These are phyloP conservation scores for Trichosporon inkin DNA, from an alignment of 1,284 basidiomycete genomes.

Conservation along the genomic window DNA sequence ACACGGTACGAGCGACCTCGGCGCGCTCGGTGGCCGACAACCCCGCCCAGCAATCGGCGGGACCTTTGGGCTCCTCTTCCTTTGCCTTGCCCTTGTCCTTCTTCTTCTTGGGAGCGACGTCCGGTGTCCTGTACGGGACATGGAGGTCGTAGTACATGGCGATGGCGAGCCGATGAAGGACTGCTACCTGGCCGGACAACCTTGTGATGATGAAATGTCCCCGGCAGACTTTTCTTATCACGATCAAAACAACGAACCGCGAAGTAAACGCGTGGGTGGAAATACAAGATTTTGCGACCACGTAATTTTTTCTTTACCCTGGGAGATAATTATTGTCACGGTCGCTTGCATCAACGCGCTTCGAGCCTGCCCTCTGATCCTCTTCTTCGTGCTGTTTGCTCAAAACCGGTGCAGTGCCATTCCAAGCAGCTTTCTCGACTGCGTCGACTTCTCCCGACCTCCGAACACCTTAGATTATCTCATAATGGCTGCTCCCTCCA, in stretches of 20 bases:
- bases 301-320: constrained; percentile 2
- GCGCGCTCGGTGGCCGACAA: constrained; percentile 34
- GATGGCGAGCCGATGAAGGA: background rate
- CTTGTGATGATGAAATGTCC: constrained; percentile 1
- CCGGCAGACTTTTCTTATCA: background rate
- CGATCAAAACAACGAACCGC: background rate
- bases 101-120: constrained; percentile 24
- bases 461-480: background rate
- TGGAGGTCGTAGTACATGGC: constrained; percentile 49
- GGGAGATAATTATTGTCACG: constrained; percentile 1
- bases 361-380: background rate
- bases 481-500: constrained; percentile 23
- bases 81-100: constrained; percentile 42
- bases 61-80: background rate
- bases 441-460: background rate
- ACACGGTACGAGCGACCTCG: constrained; percentile 33
- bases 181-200: background rate
- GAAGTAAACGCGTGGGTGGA: too few species aligned
- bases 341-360: background rate
- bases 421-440: background rate
- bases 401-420: background rate
- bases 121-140: constrained; percentile 40
- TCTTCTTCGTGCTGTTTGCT: background rate
- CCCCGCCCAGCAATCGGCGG: constrained; percentile 39
- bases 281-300: background rate